These are phyloP conservation scores for Nelumbo lutea DNA, from an alignment of 164 flowering plant genomes.

Conservation along the genomic window DNA sequence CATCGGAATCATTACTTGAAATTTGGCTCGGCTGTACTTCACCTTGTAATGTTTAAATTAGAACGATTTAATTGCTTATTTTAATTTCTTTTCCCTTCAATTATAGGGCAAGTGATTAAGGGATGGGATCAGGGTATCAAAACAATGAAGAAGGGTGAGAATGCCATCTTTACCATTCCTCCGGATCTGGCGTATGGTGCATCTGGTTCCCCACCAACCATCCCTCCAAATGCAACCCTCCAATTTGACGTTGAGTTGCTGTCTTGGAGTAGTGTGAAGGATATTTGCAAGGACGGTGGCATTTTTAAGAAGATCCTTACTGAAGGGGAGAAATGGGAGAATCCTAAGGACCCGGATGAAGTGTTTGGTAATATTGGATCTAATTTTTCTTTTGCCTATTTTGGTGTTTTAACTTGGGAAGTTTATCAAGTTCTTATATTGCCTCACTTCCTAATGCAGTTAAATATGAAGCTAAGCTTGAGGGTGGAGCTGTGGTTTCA, in stretches of 20 bases:
- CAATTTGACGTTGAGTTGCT: conserved; percentile 92
- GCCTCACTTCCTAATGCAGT: conserved; percentile 37
- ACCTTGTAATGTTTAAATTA: too few relatives aligned
- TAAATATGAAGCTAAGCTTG: conserved; percentile 73
- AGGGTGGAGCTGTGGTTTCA: conserved; percentile 72
- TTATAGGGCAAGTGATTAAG: conserved; percentile 86
- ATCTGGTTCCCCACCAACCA: conserved; percentile 84
- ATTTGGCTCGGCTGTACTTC: too few relatives aligned
- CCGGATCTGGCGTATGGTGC: conserved; percentile 87
- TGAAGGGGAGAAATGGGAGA: conserved; percentile 98
- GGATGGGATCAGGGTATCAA: conserved; percentile 98
- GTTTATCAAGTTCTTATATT: neutral
- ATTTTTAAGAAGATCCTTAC: conserved; percentile 71
- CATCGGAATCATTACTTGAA: too few relatives aligned
- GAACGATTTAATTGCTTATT: neutral
- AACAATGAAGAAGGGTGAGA: conserved; percentile 98
- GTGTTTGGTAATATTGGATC: conserved; percentile 49
- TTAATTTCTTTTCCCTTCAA: neutral
- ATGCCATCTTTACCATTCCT: conserved; percentile 88
- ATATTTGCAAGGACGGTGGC: conserved; percentile 97
- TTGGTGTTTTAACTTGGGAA: too few relatives aligned
- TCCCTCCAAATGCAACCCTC: conserved; percentile 91
- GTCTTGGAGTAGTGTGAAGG: conserved; percentile 91
- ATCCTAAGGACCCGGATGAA: conserved; percentile 94
- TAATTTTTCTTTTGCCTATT: neutral